Base-by-base conservation (phyloP, 116 monocot genomes). In the Iris pallida region DNA sequence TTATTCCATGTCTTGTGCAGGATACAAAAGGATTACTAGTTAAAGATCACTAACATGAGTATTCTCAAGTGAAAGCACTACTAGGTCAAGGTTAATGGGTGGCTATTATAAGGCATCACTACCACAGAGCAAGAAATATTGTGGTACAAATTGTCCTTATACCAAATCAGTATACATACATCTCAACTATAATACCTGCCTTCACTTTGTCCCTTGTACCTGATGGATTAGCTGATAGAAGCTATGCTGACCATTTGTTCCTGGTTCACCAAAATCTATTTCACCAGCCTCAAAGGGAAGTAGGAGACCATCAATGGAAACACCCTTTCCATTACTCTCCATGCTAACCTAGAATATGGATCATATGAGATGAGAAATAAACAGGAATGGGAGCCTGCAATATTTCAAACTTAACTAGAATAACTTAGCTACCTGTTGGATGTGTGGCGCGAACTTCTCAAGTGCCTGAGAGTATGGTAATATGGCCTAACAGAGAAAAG, bases 311-410 rank as follows among this genome's bases (percentile, higher is more conserved):
- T 96, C 96, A 65, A 96, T 96, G 18, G 96, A 92, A 8, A 96
- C 96, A 69, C 92, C 89, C 73, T 96, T 96, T 60, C 96, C 96
- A 83, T 96, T 96, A 80, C 96, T 96, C 70, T 96, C 96, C 96
- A 96, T 96, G 81, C 96, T 96, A 69, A 96, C 78, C 95, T 96
- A 49, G 20, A 73, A 19, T n/a, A 67, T 16, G 40, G 69, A 75
- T 66, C 46, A 57, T 14, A 61, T 53, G 74, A 66, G 7, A 16
- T 40, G 15, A 42, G 55, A 40, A 63, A 52, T 51, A 16, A 63
- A 42, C 20, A 54, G 30, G 61, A 57, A 20, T 47, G 20, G 49
- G 54, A 73, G 17, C 20, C 20, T 55, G 66, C n/a, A n/a, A 69
- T 43, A 18, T 7, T 5, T 43, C 11, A 51, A 13, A 9, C 5